Percentiles rank a stretch among this genome's conserved stretches.
These are phyloP conservation scores for Acrodontium crateriforme DNA, from an alignment of 2,329 filamentous ascomycete species.

Conservation along the genomic window DNA sequence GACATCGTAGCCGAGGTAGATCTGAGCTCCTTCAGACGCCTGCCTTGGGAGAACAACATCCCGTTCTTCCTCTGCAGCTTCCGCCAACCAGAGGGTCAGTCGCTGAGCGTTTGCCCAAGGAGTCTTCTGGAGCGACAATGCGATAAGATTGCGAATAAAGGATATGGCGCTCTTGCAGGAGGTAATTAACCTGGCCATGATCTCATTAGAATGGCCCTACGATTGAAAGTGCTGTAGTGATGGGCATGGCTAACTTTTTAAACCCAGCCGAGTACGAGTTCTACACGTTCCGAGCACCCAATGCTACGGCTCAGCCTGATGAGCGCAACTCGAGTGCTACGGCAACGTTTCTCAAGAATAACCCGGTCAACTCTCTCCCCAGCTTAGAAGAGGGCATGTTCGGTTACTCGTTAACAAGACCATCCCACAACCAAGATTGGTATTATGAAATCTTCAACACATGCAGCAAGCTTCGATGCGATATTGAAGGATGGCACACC, in stretches of 20 bases:
- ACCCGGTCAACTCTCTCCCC: conserved; percentile 60
- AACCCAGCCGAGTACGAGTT: conserved; percentile 79
- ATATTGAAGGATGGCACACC: conserved; percentile 90
- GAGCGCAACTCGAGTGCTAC: conserved; percentile 54
- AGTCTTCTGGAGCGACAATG: conserved; percentile 57
- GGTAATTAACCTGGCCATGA: no score
- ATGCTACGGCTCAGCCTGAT: conserved; percentile 22
- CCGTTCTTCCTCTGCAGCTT: conserved; percentile 80
- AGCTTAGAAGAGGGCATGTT: conserved; percentile 89
- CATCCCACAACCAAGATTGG: conserved; percentile 82
- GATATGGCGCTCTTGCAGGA: conserved; percentile 79
- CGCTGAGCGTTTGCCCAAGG: conserved; percentile 65
- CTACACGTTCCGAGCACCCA: conserved; percentile 70
- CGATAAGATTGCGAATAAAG: conserved; percentile 51
- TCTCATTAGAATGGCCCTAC: no score
- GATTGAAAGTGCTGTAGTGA: no score
- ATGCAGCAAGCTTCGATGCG: conserved; percentile 62
- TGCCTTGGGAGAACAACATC: conserved; percentile 80
- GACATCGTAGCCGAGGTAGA: conserved; percentile 76
- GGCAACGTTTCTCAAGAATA: conserved; percentile 58
- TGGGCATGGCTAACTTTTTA: no score
- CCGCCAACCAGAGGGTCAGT: conserved; percentile 59
- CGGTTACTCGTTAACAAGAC: conserved; percentile 77
- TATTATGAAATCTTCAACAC: conserved; percentile 79
- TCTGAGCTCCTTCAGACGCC: conserved; percentile 61